Evolutionary conservation across 179 eudicot genomes (phyloP), one percentile per base, ranked within the genome.

Genomic region (Actinidia arguta): DNA sequence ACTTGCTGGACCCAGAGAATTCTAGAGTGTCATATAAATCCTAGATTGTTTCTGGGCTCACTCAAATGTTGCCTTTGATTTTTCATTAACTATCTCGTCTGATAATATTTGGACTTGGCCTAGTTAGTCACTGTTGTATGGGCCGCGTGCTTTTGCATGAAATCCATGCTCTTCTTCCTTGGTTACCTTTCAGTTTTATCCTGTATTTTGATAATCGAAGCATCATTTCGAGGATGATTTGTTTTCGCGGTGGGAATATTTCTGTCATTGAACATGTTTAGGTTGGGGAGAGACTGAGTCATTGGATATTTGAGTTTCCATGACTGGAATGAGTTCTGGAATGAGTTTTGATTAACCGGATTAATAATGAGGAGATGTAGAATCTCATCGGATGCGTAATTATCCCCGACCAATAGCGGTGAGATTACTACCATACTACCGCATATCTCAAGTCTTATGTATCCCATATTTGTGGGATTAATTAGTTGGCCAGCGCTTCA

Each of bases 41-140:
- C 64, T 48, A 20, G 75, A 79, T 54, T 36, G 39, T 68, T 54
- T 64, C 54, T 68, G 50, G 63, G 52, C 69, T 69, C 44, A 22
- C 59, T 66, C 27, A 22, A 63, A 31, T 12, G 68, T 63, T 20
- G 25, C 81, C 59, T 78, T 63, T 47, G 72, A 64, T 25, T 63
- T n/a, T n/a, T 46, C 6, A 39, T 78, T 66, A 68, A 69, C n/a
- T 42, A 36, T 68, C 24, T 12, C 54, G 36, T 69, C 63, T 25
- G 54, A 51, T 54, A 79, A 42, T 52, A 55, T 54, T 79, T 79
- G 64, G 75, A 69, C 13, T 72, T 51, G n/a, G 51, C 36, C 64
- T 79, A 50, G 54, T 55, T 68, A 68, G 31, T 55, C 75, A 20
- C 79, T 44, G n/a, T 47, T 76, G 54, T 42, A 63, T 78, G 47